Conservation (phyloP, 2,329 filamentous ascomycete species). For the Aureobasidium sp. region DNA sequence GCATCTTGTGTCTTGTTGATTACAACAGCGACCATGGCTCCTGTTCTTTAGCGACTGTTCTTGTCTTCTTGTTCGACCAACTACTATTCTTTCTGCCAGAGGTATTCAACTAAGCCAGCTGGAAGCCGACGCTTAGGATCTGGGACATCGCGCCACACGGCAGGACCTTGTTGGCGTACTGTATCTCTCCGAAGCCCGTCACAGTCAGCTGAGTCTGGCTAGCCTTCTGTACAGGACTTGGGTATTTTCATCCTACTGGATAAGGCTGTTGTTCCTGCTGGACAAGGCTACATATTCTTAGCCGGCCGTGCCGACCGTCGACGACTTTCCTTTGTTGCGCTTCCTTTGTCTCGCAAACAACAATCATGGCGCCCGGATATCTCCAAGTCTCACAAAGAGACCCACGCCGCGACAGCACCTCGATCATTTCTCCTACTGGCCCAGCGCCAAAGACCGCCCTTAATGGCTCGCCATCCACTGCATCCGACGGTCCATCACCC, state of each 20-base stretch:
- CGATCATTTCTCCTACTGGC: conserved; percentile 1
- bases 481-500: not conserved
- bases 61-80: not conserved
- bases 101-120: no score
- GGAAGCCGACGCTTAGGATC: not conserved
- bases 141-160: not conserved
- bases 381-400: conserved; percentile 10
- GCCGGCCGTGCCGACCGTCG: not conserved
- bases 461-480: conserved; percentile 1
- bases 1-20: not conserved
- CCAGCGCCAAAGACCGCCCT: not conserved
- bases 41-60: not conserved
- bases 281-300: not conserved
- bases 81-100: not conserved
- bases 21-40: not conserved
- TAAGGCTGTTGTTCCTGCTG: not conserved
- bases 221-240: not conserved
- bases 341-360: not conserved
- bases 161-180: conserved; percentile 1
- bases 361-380: not conserved
- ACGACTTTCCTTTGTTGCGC: not conserved
- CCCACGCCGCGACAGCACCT: not conserved
- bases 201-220: conserved; percentile 1
- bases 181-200: not conserved
- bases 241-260: not conserved